Evolutionary conservation across 2,329 filamentous ascomycete genomes (phyloP), one percentile per base, ranked within the genome.

Genomic region (Rutstroemia sp.): DNA sequence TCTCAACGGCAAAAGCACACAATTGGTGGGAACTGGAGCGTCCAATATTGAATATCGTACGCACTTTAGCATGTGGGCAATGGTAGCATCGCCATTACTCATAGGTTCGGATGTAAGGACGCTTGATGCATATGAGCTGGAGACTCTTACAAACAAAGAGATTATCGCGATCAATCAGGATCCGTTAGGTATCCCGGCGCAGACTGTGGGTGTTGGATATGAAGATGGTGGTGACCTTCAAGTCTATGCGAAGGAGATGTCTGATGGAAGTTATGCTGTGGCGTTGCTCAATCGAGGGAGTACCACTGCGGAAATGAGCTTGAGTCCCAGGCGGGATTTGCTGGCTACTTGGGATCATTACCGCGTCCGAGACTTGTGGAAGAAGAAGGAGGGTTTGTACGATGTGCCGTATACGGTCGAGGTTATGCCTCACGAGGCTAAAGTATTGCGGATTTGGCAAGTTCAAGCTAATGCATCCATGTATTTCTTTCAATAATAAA

Each of bases 1-100:
- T 5, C 49, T 65, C 6, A 58, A 64, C 25, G 61, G 58, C 1
- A 59, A 65, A 16, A 61, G 56, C 6, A 37, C 25, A 5, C 70
- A 72, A 10, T 77, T 80, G 53, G 79, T 79, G 72, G 71, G 61
- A 0, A 61, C 54, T 0, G 60, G 58, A 3, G 52, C 52, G 5
- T 58, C 56, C 0, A 59, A 61, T 38, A 59, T 71, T 25, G 69
- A 76, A 62, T 63, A 64, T 47, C 45, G 59, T 8, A 62, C 58
- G 1, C 64, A 66, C 55, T 65, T 67, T 37, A 59, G 56, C 16
- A 59, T 65, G 50, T 67, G 64, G 65, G 55, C 60, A 9, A 62
- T 62, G 48, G 59, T 65, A 8, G 56, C 57, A 14, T 60, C 58
- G 9, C 64, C 65, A 19, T 46, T 67, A 18, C 59, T 67, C 14